Base-by-base conservation (phyloP, 2,329 filamentous ascomycete species). In the Knufia petricola region DNA sequence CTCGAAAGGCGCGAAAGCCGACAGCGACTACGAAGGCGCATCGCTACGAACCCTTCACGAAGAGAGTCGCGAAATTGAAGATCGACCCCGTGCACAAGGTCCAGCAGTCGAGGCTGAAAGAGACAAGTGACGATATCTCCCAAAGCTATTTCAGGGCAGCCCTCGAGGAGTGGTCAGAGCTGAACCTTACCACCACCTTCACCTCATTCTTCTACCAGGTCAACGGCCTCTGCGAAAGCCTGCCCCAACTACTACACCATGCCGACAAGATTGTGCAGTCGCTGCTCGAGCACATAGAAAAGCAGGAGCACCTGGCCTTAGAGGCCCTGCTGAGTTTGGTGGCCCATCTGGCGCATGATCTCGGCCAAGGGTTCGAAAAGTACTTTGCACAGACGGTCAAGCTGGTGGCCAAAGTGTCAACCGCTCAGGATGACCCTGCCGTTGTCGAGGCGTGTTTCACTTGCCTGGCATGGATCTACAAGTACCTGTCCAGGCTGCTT, bases 401-500 rank as follows among this genome's bases (percentile, higher is more conserved):
- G 47, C 71, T 94, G 47, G 80, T 98, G 48, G 78, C 86, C 32
- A 79, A 80, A 13, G 77, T 96, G 55, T 89, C 88, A 9, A 82
- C 82, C 47, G 84, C 80, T 59, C 80, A 86, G 46, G 76, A 85
- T 49, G 84, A 86, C 60, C 82, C 86, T 21, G 86, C 89, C 54
- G 88, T 94, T n/a, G 86, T 96, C 44, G 92, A 98, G 69, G 96
- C 90, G 89, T 90, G 87, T 44, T 98, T 98, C 68, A 87, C 84
- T 10, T 89, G 87, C 58, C 73, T 98, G 49, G 88, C 92, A 39
- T 98, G 94, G 74, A 74, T 96, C 34, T 95, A 98, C 77, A 98
- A 98, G 64, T 96, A 96, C 62, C 77, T 98, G 3, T 94, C 88
- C 1, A 82, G 87, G 55, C 76, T 96, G 0, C 69, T 98, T 19